Evolutionary conservation across 495 filamentous ascomycete species (phyloP).

Genomic region (Hyaloscypha bicolor): DNA sequence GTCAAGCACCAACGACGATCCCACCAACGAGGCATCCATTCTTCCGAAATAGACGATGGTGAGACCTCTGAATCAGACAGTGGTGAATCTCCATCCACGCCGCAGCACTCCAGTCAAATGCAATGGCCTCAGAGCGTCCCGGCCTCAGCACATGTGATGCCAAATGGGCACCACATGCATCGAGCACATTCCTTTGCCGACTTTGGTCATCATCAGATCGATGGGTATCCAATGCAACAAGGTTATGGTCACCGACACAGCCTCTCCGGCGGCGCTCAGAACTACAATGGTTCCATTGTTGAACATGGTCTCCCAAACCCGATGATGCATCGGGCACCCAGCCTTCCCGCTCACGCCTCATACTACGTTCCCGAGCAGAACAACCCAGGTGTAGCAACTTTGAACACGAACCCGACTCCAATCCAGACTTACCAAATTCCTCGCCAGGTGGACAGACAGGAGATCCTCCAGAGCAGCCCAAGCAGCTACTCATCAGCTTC

Average conservation of each 20-base stretch:
- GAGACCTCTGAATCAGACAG: constrained; percentile 57
- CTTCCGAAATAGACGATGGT: constrained; percentile 53
- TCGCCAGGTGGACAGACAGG: constrained; percentile 46
- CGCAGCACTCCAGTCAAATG: constrained; percentile 46
- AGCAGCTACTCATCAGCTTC: constrained; percentile 52
- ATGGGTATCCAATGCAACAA: constrained; percentile 41
- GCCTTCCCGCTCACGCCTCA: constrained; percentile 32
- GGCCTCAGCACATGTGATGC: constrained; percentile 16
- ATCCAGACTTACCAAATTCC: constrained; percentile 46
- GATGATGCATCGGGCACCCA: constrained; percentile 31
- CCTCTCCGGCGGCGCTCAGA: constrained; percentile 42
- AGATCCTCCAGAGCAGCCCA: constrained; percentile 47
- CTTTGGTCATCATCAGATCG: constrained; percentile 46
- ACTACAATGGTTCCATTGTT: constrained; percentile 31
- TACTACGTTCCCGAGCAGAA: constrained; percentile 52
- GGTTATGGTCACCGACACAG: constrained; percentile 46
- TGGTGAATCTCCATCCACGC: constrained; percentile 52
- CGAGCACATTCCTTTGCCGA: constrained; percentile 47
- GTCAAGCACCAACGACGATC: constrained; percentile 78
- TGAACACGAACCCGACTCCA: constrained; percentile 50
- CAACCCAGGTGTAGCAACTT: constrained; percentile 54
- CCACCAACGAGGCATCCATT: constrained; percentile 63
- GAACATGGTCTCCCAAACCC: constrained; percentile 23
- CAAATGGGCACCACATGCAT: constrained; percentile 36
- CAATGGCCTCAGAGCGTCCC: constrained; percentile 30